A percentile compares a stretch with the other conserved stretches of the same genome.
phyloP scores from a whole-genome alignment of 768 basidiomycete species.

The Tricholoma bakamatsutake region DNA sequence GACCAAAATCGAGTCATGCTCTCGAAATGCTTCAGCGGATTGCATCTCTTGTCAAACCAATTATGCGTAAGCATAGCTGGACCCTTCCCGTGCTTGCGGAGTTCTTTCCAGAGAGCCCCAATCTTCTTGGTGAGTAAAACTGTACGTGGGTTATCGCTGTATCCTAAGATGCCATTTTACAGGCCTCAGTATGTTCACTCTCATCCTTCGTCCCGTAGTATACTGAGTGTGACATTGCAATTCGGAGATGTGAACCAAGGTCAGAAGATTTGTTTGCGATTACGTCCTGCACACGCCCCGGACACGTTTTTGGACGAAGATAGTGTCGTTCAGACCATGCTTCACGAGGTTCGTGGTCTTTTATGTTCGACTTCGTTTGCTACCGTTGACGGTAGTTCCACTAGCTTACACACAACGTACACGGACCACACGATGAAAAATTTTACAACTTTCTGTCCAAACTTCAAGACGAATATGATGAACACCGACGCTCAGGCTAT shows the following conservation, averaged over 20 bases:
- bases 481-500: constrained; percentile 74
- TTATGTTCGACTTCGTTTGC: not conserved
- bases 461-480: constrained; percentile 83
- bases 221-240: constrained; percentile 1
- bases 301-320: constrained; percentile 74
- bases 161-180: not conserved
- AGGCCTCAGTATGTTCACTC: constrained; percentile 32
- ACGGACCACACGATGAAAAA: constrained; percentile 84
- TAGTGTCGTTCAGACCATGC: constrained; percentile 76
- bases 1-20: constrained; percentile 62
- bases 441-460: constrained; percentile 70
- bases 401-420: constrained; percentile 84
- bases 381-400: constrained; percentile 1
- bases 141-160: constrained; percentile 9
- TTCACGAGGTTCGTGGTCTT: constrained; percentile 65
- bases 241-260: constrained; percentile 69
- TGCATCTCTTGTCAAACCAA: constrained; percentile 83
- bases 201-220: not conserved
- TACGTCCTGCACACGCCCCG: constrained; percentile 64
- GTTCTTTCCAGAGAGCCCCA: constrained; percentile 75
- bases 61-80: constrained; percentile 87
- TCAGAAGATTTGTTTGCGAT: constrained; percentile 73
- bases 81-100: constrained; percentile 74
- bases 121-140: constrained; percentile 56
- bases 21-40: constrained; percentile 61